A percentile compares a stretch with the other conserved stretches of the same genome.
Conservation (phyloP, 139 green algal genomes). For the Chlamydomonas applanata region DNA sequence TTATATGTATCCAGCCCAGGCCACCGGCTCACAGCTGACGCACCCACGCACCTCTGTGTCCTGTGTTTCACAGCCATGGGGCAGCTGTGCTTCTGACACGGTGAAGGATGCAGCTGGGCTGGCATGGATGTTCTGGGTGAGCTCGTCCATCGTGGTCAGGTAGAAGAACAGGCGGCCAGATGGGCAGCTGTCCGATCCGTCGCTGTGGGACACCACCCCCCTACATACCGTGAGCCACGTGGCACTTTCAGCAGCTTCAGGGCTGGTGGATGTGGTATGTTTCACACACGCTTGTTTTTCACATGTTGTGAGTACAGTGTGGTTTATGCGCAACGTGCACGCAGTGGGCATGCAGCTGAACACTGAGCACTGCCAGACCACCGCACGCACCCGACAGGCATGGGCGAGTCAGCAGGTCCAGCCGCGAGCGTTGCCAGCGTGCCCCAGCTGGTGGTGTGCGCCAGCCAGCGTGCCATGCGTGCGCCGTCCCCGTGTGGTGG, state of each 20-base stretch:
- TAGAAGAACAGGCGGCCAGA: slow-evolving; percentile 58
- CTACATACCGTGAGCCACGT: slow-evolving; percentile 2
- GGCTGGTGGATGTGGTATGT: not conserved
- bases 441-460: slow-evolving; percentile 44
- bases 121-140: slow-evolving; percentile 15
- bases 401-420: not conserved
- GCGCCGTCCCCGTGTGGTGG: slow-evolving; percentile 27
- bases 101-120: not conserved
- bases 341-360: no score
- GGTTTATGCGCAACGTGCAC: no score
- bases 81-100: slow-evolving; percentile 15
- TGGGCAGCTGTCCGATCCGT: slow-evolving; percentile 28
- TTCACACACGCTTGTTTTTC: no score
- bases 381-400: slow-evolving; percentile 12
- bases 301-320: no score
- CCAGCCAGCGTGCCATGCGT: slow-evolving; percentile 48
- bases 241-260: no score
- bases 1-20: no score
- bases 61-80: not conserved
- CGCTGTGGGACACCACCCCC: slow-evolving; percentile 44
- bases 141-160: slow-evolving; percentile 36
- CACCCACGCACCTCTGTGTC: slow-evolving; percentile 4
- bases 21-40: no score
- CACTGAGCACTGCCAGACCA: no score
- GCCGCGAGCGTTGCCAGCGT: slow-evolving; percentile 29